Evolutionary conservation across 495 filamentous ascomycete species (phyloP).

Genomic region (Penicillium pulvis): DNA sequence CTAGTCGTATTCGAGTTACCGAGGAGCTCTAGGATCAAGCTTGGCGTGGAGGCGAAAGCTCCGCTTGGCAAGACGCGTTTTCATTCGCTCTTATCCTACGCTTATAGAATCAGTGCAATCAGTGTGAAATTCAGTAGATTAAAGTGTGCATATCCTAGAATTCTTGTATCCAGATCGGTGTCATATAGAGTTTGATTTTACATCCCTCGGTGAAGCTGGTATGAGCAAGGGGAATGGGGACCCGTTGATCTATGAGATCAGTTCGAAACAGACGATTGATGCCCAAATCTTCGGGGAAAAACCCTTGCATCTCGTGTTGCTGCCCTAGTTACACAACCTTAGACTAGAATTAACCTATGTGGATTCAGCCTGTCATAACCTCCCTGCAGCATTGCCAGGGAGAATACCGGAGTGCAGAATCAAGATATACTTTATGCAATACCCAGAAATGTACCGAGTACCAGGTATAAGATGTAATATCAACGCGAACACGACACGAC

Average conservation of each 20-base stretch:
- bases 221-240: slow-evolving; percentile 14
- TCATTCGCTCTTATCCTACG: not conserved
- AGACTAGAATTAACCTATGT: slow-evolving; percentile 13
- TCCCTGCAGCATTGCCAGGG: slow-evolving; percentile 13
- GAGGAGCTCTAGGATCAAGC: slow-evolving; percentile 2
- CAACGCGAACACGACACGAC: not conserved
- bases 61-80: not conserved
- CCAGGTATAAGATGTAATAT: not conserved
- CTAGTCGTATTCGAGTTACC: slow-evolving; percentile 12
- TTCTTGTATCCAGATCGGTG: not conserved
- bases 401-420: not conserved
- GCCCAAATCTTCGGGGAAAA: not conserved
- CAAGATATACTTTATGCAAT: not conserved
- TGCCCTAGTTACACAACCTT: slow-evolving; percentile 4
- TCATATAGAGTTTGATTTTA: not conserved
- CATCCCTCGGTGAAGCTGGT: slow-evolving; percentile 1
- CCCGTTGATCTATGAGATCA: slow-evolving; percentile 2
- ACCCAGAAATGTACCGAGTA: not conserved
- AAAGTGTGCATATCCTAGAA: not conserved
- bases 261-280: not conserved
- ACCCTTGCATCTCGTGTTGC: not conserved
- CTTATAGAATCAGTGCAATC: too few relatives aligned
- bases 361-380: slow-evolving; percentile 4
- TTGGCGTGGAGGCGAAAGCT: slow-evolving; percentile 4
- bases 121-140: not conserved